Conservation (phyloP, 768 basidiomycete genomes). For the Serendipita vermifera region DNA sequence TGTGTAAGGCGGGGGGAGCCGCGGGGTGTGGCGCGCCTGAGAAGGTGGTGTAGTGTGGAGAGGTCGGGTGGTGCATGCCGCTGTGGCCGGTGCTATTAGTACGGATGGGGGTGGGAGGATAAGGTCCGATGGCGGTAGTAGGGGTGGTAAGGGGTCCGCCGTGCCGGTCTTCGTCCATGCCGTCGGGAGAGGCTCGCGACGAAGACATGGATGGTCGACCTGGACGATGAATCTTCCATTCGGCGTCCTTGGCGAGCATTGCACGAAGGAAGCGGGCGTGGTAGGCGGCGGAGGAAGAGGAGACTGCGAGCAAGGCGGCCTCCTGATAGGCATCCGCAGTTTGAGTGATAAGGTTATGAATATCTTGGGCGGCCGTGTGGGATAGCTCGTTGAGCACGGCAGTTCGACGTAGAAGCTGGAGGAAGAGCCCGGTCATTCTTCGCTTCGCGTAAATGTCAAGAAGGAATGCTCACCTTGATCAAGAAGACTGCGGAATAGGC, state of each 20-base stretch:
- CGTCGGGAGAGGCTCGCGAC: background rate
- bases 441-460: background rate
- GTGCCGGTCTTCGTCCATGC: conserved; percentile 4
- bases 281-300: conserved; percentile 54
- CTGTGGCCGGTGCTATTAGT: background rate
- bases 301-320: conserved; percentile 43
- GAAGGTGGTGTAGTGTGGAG: background rate
- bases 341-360: conserved; percentile 49
- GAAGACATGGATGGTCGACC: background rate
- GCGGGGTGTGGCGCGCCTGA: background rate
- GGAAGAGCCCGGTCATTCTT: background rate
- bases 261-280: conserved; percentile 69
- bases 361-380: conserved; percentile 49
- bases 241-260: conserved; percentile 44
- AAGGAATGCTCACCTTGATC: conserved; percentile 39
- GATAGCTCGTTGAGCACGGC: conserved; percentile 43
- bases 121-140: too few relatives aligned
- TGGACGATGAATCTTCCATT: background rate
- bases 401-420: conserved; percentile 55
- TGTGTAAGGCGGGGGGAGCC: background rate
- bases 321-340: conserved; percentile 71
- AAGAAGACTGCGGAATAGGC: conserved; percentile 76
- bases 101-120: background rate
- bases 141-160: too few relatives aligned
- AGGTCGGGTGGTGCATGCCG: background rate